Base-by-base conservation (phyloP, 257 asterid genomes). In the Ajuga chamaepitys region DNA sequence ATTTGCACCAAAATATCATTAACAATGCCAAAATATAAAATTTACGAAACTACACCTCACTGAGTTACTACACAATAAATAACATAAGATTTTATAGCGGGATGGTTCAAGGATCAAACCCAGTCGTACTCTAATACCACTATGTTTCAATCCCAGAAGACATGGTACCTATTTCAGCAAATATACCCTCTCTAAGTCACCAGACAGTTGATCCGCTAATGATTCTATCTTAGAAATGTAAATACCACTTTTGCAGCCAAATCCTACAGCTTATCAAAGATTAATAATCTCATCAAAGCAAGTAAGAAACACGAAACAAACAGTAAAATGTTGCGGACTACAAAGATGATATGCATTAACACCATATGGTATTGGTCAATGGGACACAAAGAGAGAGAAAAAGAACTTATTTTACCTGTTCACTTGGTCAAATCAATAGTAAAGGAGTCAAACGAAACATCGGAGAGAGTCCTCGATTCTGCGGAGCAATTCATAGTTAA, bases 391-490 rank as follows among this genome's bases (percentile, higher is more conserved):
- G 64, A 35, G 42, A 38, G 13, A 16, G 24, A 25, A 50, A 20
- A 58, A 51, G 52, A 42, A 54, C n/a, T n/a, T 28, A 4, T 20
- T 35, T 70, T 76, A 85, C 96, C 87, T 73, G 58, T 53, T 48
- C 71, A 69, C 47, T 72, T 54, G 37, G 72, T 78, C 63, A 63
- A 56, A 50, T 56, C 77, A 67, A 47, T 54, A 32, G 73, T 62
- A 52, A 28, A 62, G 46, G 80, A 75, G 26, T 45, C 72, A 58
- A 66, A 50, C 9, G 79, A 74, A 56, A 52, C 68, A 75, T 67
- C 70, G 37, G 85, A 80, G 55, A 63, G 66, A 20, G 68, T 56
- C 67, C 77, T 70, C 52, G 79, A 77, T 52, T 80, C 79, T 8
- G 65, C 62, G 45, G 79, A 70, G 75, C 74, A 64, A 63, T 72